Conservation (phyloP, 768 basidiomycete species). For the Collybiopsis luxurians region DNA sequence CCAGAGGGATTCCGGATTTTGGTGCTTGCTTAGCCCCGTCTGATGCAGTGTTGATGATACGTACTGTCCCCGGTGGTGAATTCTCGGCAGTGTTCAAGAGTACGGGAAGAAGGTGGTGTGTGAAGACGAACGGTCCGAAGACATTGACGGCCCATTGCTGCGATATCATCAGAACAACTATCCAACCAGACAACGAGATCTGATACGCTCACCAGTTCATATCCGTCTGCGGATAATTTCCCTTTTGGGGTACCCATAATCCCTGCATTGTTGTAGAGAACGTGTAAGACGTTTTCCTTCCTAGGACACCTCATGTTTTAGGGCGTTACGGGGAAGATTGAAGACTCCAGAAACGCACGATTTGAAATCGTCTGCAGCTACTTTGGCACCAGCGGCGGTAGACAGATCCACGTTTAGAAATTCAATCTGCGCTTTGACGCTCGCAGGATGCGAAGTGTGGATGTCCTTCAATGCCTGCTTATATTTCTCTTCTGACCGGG, state of each 20-base stretch:
- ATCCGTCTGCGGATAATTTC: neutral
- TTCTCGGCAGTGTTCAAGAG: neutral
- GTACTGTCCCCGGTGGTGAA: neutral
- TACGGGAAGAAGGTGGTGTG: neutral
- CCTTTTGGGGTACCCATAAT: slow-evolving; percentile 1
- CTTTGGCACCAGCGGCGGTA: neutral
- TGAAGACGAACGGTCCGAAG: neutral
- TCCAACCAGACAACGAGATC: neutral
- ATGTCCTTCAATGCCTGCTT: neutral
- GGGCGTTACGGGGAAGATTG: neutral
- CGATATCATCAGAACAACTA: too few relatives aligned
- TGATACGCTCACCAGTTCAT: neutral
- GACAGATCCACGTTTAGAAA: neutral
- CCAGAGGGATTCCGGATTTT: neutral
- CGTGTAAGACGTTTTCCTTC: neutral
- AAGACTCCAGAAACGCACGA: neutral
- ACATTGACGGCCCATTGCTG: slow-evolving; percentile 1
- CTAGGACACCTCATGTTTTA: neutral
- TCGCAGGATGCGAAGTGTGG: neutral
- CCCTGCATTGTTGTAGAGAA: neutral
- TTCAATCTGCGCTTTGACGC: neutral
- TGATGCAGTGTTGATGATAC: neutral
- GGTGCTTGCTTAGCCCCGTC: neutral
- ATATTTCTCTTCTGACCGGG: neutral
- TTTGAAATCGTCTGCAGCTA: neutral